These are phyloP conservation scores for Zygosaccharomyces sapae DNA, from an alignment of 1,139 yeast species.

Conservation along the genomic window DNA sequence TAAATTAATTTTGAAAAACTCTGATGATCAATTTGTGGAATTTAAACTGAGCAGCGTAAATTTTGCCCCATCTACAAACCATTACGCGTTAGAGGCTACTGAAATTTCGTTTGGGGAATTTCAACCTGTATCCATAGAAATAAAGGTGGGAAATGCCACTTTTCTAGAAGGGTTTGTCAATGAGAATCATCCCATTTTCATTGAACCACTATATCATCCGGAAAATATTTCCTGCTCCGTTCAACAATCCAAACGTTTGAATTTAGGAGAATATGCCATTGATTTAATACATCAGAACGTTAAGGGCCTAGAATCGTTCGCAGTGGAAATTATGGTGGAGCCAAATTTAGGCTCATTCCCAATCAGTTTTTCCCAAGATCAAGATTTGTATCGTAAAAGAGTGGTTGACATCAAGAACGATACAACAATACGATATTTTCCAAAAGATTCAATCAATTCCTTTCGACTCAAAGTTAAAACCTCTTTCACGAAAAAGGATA, in stretches of 20 bases:
- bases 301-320: constrained; percentile 10
- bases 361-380: constrained; percentile 17
- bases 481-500: constrained; percentile 9
- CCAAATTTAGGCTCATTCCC: constrained; percentile 10
- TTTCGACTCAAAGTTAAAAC: constrained; percentile 18
- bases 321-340: constrained; percentile 14
- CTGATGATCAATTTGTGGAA: constrained; percentile 18
- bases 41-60: constrained; percentile 15
- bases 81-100: constrained; percentile 18
- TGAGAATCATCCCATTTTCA: constrained; percentile 11
- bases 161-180: constrained; percentile 26
- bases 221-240: constrained; percentile 20
- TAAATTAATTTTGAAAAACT: constrained; percentile 20
- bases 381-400: not conserved
- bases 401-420: constrained; percentile 5
- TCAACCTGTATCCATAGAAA: constrained; percentile 22
- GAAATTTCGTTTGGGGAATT: constrained; percentile 28
- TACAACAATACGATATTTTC: constrained; percentile 19
- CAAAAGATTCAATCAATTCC: constrained; percentile 16
- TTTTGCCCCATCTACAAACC: constrained; percentile 10
- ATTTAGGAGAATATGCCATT: constrained; percentile 23
- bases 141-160: constrained; percentile 25
- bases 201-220: constrained; percentile 20
- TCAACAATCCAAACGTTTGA: constrained; percentile 17
- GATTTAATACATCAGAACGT: constrained; percentile 17